A percentile compares a stretch with the other conserved stretches of the same genome.
phyloP scores from a whole-genome alignment of 2,329 filamentous ascomycete species.

The Ophiostoma pallidulum region DNA sequence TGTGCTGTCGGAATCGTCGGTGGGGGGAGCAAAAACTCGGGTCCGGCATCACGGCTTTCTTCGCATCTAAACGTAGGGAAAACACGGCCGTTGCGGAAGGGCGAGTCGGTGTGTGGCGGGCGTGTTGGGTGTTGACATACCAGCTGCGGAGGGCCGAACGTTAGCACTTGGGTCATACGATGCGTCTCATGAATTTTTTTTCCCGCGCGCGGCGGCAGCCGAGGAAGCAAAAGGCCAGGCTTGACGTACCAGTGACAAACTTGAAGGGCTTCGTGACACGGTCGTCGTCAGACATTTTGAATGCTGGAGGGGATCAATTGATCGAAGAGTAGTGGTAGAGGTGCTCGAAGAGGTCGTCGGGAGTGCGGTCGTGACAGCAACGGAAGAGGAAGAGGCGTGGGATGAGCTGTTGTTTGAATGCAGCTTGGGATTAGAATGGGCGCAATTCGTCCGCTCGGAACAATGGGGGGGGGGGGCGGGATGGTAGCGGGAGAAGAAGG shows the following conservation, averaged over 20 bases:
- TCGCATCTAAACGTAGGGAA: neutral
- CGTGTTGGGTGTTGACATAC: conserved; percentile 13
- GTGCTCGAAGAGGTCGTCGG: conserved; percentile 22
- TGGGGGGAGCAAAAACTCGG: neutral
- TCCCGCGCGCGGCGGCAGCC: neutral
- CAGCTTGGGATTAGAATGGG: conserved; percentile 16
- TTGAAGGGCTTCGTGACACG: conserved; percentile 97
- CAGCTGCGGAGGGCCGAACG: conserved; percentile 9
- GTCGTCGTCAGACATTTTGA: conserved; percentile 87
- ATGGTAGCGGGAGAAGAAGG: conserved; percentile 13
- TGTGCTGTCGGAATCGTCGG: too few species aligned
- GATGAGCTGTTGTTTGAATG: conserved; percentile 15
- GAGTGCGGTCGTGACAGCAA: conserved; percentile 20
- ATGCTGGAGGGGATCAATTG: conserved; percentile 27
- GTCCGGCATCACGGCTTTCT: neutral
- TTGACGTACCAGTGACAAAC: conserved; percentile 70
- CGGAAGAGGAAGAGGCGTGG: conserved; percentile 4
- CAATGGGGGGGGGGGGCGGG: conserved; percentile 8
- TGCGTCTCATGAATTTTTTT: conserved; percentile 9
- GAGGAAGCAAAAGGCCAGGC: neutral
- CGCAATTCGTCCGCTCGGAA: conserved; percentile 17
- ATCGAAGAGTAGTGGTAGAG: conserved; percentile 16
- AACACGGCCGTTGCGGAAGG: neutral
- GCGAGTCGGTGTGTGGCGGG: neutral
- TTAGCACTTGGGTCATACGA: conserved; percentile 18